These are phyloP conservation scores for Quillaja saponaria DNA, from an alignment of 306 rosid species.

Conservation along the genomic window DNA sequence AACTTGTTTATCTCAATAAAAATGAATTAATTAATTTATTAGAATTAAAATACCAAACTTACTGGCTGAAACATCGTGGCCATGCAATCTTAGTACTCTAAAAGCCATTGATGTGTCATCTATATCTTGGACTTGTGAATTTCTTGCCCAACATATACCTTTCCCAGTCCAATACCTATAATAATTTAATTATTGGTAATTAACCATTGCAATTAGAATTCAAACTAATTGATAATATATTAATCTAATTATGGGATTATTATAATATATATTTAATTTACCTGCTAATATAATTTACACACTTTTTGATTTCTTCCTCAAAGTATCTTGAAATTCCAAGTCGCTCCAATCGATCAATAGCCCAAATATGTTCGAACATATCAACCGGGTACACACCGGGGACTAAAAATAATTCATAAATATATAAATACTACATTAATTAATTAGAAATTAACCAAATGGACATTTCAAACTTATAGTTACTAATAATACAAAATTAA, in stretches of 20 bases:
- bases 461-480: no score
- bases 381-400: conserved; percentile 89
- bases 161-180: conserved; percentile 74
- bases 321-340: conserved; percentile 76
- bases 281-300: conserved; percentile 62
- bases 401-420: conserved; percentile 49
- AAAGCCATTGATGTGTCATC: conserved; percentile 95
- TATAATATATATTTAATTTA: no score
- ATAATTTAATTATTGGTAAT: not conserved
- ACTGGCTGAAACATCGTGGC: conserved; percentile 68
- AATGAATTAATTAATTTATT: not conserved
- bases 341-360: conserved; percentile 75
- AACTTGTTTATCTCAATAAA: not conserved
- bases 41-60: not conserved
- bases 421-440: no score
- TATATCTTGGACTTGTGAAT: conserved; percentile 67
- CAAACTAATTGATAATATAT: no score
- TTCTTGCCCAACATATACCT: conserved; percentile 88
- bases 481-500: no score
- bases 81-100: conserved; percentile 66
- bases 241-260: no score
- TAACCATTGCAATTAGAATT: not conserved
- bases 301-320: conserved; percentile 58
- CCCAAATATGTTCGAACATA: conserved; percentile 84
- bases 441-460: no score